Percentiles rank a stretch among this genome's conserved stretches.
These are phyloP conservation scores for Hymenoscyphus fraxineus DNA, from an alignment of 2,329 filamentous ascomycete species.

Conservation along the genomic window DNA sequence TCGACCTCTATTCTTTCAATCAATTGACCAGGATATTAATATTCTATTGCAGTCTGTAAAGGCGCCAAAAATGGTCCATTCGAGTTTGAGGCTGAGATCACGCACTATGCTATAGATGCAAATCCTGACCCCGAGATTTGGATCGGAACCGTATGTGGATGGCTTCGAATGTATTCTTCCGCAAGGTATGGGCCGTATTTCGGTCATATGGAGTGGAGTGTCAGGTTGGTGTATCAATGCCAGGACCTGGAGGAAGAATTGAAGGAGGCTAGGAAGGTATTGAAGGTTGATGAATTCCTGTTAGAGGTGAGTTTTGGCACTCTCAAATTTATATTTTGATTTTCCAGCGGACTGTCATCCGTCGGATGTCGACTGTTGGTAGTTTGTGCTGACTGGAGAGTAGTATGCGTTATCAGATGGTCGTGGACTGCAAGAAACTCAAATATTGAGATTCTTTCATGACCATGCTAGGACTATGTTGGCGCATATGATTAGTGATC, in stretches of 20 bases:
- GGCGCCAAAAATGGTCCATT: conserved; percentile 4
- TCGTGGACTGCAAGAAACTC: not conserved
- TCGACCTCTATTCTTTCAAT: not conserved
- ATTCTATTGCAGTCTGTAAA: not conserved
- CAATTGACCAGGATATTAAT: not conserved
- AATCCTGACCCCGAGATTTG: conserved; percentile 3
- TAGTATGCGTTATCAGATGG: conserved; percentile 10
- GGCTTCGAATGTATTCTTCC: conserved; percentile 2
- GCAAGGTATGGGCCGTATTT: not conserved
- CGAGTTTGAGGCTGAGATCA: conserved; percentile 9
- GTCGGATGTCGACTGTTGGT: not conserved
- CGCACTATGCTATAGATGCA: conserved; percentile 4
- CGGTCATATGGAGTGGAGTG: not conserved
- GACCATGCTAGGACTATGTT: conserved; percentile 3
- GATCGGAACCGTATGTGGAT: conserved; percentile 8
- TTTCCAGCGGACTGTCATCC: too few relatives aligned
- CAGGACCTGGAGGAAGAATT: conserved; percentile 8
- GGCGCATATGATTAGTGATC: conserved; percentile 3
- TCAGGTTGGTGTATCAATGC: conserved; percentile 6
- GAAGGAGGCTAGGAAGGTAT: not conserved
- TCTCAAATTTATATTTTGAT: too few relatives aligned
- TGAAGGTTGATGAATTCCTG: conserved; percentile 7
- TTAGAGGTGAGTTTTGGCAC: conserved; percentile 4
- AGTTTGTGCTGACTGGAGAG: not conserved
- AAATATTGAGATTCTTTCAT: not conserved